Evolutionary conservation across 108 stramenopile genomes (phyloP).

Genomic region (Bacterosira constricta): DNA sequence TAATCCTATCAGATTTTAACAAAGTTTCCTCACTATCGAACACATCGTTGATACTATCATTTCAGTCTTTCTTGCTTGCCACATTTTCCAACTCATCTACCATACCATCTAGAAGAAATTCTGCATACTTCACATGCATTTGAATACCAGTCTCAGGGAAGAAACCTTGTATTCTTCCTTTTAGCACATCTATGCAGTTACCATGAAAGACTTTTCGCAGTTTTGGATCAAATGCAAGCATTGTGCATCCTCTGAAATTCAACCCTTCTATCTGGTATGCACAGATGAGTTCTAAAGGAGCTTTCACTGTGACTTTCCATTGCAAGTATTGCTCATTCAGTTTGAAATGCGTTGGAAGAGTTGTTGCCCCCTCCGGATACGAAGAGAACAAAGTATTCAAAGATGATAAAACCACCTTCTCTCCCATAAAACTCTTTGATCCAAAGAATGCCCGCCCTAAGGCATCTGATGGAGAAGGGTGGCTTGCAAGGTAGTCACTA

Average conservation of each 20-base stretch:
- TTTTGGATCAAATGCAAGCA: constrained; percentile 51
- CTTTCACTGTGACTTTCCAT: constrained; percentile 38
- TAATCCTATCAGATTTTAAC: too few species aligned
- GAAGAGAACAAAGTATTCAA: constrained; percentile 6
- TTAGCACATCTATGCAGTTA: constrained; percentile 35
- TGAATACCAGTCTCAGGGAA: background rate
- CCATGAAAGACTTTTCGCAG: constrained; percentile 48
- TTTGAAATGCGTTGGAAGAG: constrained; percentile 21
- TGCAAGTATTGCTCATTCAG: constrained; percentile 30
- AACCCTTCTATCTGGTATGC: constrained; percentile 29
- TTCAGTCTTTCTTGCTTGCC: background rate
- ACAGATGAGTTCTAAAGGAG: constrained; percentile 46
- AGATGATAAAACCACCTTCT: constrained; percentile 24
- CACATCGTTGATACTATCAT: background rate
- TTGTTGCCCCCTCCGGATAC: constrained; percentile 14
- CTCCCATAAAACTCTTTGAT: constrained; percentile 34
- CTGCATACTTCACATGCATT: constrained; percentile 38
- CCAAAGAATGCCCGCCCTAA: constrained; percentile 50
- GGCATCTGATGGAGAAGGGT: constrained; percentile 35
- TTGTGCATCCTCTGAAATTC: constrained; percentile 32
- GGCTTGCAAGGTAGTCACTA: constrained; percentile 11
- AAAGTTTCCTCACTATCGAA: background rate
- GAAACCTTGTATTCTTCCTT: constrained; percentile 3
- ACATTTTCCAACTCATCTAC: constrained; percentile 25
- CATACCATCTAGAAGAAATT: constrained; percentile 44